Percentiles rank a stretch among this genome's conserved stretches.
These are phyloP conservation scores for Liriodendron chinense DNA, from an alignment of 164 flowering plant genomes.

Conservation along the genomic window DNA sequence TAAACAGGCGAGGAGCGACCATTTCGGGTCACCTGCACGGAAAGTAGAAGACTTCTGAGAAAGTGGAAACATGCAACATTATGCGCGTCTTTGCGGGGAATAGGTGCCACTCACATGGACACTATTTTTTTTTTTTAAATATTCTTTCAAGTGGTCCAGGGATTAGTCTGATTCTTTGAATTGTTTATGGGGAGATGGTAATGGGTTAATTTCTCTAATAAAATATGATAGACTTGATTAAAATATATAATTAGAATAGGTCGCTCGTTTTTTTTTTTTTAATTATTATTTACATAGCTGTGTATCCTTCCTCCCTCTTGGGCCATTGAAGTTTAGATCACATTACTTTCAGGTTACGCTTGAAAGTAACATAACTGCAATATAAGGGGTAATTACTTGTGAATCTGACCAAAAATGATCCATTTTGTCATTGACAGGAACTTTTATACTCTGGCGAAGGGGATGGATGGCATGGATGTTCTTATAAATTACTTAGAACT, in stretches of 20 bases:
- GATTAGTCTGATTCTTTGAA: slow-evolving; percentile 27
- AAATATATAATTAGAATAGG: slow-evolving; percentile 22
- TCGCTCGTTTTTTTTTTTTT: no score
- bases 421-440: no score
- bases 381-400: neutral
- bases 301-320: no score
- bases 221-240: slow-evolving; percentile 31
- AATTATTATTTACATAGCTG: no score
- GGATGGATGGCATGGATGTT: no score
- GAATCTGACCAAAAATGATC: neutral
- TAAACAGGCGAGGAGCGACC: slow-evolving; percentile 28
- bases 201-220: slow-evolving; percentile 39
- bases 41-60: slow-evolving; percentile 34
- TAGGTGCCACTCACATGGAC: slow-evolving; percentile 59
- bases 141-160: slow-evolving; percentile 40
- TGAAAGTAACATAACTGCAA: neutral
- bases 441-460: no score
- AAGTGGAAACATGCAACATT: slow-evolving; percentile 36
- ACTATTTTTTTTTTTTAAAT: slow-evolving; percentile 11
- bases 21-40: slow-evolving; percentile 22
- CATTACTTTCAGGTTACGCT: neutral
- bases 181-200: slow-evolving; percentile 35
- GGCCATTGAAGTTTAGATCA: no score
- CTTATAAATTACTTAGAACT: no score
- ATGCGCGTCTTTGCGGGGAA: slow-evolving; percentile 22